phyloP scores from a whole-genome alignment of 2,329 filamentous ascomycete genomes.

The Venturia effusa region DNA sequence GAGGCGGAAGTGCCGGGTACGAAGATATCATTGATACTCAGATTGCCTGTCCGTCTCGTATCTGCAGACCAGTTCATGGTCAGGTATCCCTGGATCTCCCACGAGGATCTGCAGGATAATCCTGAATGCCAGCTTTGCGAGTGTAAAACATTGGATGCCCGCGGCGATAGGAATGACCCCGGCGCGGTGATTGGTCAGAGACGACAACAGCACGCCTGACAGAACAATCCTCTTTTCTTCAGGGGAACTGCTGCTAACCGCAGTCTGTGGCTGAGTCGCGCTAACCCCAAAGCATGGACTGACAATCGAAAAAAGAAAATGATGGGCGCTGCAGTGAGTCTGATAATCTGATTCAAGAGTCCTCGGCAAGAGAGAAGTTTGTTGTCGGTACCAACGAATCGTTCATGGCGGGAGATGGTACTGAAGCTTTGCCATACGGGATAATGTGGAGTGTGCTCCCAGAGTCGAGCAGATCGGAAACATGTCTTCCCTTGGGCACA shows the following conservation, averaged over 20 bases:
- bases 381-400: not conserved
- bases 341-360: not conserved
- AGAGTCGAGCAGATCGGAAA: not conserved
- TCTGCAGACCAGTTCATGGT: constrained; percentile 1
- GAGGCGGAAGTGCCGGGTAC: not conserved
- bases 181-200: not conserved
- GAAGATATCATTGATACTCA: not conserved
- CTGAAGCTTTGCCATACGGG: not conserved
- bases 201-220: not conserved
- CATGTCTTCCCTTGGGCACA: not conserved
- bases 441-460: not conserved
- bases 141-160: not conserved
- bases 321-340: not conserved
- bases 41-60: not conserved
- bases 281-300: not conserved
- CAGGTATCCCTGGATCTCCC: not conserved
- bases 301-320: not conserved
- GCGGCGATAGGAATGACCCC: not conserved
- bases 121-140: not conserved
- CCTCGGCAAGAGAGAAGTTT: not conserved
- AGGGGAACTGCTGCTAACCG: not conserved
- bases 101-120: not conserved
- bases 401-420: not conserved
- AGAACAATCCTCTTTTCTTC: not conserved
- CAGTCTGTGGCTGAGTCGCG: not conserved